These are phyloP conservation scores for Phytophthora agathidicida DNA, from an alignment of 352 stramenopile genomes.

Conservation along the genomic window DNA sequence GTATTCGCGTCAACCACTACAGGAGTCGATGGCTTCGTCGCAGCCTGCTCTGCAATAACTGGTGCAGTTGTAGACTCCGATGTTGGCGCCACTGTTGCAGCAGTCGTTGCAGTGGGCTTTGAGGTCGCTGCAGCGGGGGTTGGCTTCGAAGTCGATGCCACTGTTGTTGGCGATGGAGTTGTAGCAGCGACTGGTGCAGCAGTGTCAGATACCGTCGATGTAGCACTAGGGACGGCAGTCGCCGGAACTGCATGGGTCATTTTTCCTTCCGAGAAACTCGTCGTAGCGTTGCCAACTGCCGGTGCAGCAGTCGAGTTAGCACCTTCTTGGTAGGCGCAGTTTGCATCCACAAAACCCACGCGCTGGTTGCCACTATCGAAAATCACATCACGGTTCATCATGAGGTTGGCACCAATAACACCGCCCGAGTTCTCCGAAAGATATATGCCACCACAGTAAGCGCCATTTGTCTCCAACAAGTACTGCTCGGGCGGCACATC, in stretches of 20 bases:
- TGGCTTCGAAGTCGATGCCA: conserved; percentile 1
- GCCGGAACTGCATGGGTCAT: conserved; percentile 6
- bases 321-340: conserved; percentile 46
- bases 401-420: conserved; percentile 86
- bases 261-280: conserved; percentile 13
- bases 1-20: conserved; percentile 6
- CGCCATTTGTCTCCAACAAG: conserved; percentile 50
- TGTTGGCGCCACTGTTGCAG: conserved; percentile 11
- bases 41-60: conserved; percentile 5
- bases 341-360: conserved; percentile 79
- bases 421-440: conserved; percentile 70
- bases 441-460: conserved; percentile 72
- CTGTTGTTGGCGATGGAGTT: conserved; percentile 10
- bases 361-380: conserved; percentile 76
- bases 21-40: conserved; percentile 1
- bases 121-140: background rate
- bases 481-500: conserved; percentile 73
- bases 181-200: conserved; percentile 2
- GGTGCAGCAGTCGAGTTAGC: conserved; percentile 13
- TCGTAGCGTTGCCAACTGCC: conserved; percentile 5
- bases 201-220: conserved; percentile 7
- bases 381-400: conserved; percentile 84
- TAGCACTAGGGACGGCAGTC: conserved; percentile 9
- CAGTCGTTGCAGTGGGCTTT: conserved; percentile 8
- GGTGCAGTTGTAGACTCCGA: background rate